These are phyloP conservation scores for Anisodus acutangulus DNA, from an alignment of 257 asterid species.

Conservation along the genomic window DNA sequence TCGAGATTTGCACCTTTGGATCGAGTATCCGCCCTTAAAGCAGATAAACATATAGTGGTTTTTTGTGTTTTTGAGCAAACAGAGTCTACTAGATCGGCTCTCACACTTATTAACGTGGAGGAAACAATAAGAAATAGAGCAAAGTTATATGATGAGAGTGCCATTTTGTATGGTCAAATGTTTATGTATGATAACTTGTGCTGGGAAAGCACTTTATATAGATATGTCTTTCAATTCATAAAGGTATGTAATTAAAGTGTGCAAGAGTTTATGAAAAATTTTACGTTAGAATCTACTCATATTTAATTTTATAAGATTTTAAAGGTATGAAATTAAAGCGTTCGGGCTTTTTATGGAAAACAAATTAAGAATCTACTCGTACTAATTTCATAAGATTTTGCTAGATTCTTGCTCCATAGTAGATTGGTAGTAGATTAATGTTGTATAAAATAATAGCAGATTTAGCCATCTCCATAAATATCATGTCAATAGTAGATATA, in stretches of 20 bases:
- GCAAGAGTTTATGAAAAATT: background rate
- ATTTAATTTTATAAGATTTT: background rate
- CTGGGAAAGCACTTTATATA: background rate
- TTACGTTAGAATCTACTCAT: background rate
- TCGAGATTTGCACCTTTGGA: conserved; percentile 30
- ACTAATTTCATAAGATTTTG: too few relatives aligned
- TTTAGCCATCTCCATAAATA: too few relatives aligned
- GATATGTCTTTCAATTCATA: background rate
- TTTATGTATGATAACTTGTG: background rate
- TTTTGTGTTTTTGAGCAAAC: conserved; percentile 32
- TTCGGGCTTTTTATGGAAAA: too few relatives aligned
- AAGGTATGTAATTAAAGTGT: background rate
- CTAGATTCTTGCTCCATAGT: too few relatives aligned
- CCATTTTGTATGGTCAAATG: background rate
- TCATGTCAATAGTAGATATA: too few relatives aligned
- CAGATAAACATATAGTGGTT: conserved; percentile 26
- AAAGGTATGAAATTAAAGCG: too few relatives aligned
- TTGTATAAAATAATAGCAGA: too few relatives aligned
- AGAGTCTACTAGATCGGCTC: conserved; percentile 41
- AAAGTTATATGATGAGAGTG: background rate
- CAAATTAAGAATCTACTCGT: too few relatives aligned
- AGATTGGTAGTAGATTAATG: too few relatives aligned
- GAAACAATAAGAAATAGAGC: background rate
- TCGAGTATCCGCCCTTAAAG: conserved; percentile 38
- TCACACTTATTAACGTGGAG: background rate